Base-by-base conservation (phyloP, 495 filamentous ascomycete genomes). In the Daldinia bambusicola region DNA sequence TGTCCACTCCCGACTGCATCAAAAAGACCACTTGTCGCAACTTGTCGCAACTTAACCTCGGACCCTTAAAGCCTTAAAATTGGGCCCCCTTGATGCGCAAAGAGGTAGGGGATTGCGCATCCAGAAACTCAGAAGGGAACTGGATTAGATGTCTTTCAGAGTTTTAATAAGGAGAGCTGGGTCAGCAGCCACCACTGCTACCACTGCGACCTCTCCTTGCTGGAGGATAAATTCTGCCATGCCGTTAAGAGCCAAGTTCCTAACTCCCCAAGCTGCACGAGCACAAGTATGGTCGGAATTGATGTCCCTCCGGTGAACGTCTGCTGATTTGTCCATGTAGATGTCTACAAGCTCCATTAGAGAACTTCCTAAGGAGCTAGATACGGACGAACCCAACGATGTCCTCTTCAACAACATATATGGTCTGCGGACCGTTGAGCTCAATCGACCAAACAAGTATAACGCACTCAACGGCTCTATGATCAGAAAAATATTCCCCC, bases 391-490 rank as follows among this genome's bases (percentile, higher is more conserved):
- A 16, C 88, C 91, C 71, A 89, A 94, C 68, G 96, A 99, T 87
- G 95, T 99, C 62, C 83, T 97, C 53, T 98, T 99, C 87, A 87
- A 88, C 77, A 90, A 89, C 64, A 84, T 90, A 73, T 95, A 95
- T 82, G 95, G 95, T 57, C 85, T 98, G 40, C 92, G 95, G 59
- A 92, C 91, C 73, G 90, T 99, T 75, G 92, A 97, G 82, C 91
- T 99, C 66, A 98, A 99, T 84, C 89, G 95, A 32, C 95, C 95
- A 12, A 84, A 85, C 73, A 97, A 97, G 83, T 84, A 92, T 70
- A 98, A 99, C 79, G 90, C 94, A 34, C 86, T 99, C 68, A 92
- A 97, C 78, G 91, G 88, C 50, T 97, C 94, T 63, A 99, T 99
- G 95, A 91, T 88, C 37, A 86, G 91, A 61, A 98, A 98, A 82